Evolutionary conservation across 2,329 filamentous ascomycete species (phyloP).

Genomic region (Ophiocordyceps camponoti-leonardi): DNA sequence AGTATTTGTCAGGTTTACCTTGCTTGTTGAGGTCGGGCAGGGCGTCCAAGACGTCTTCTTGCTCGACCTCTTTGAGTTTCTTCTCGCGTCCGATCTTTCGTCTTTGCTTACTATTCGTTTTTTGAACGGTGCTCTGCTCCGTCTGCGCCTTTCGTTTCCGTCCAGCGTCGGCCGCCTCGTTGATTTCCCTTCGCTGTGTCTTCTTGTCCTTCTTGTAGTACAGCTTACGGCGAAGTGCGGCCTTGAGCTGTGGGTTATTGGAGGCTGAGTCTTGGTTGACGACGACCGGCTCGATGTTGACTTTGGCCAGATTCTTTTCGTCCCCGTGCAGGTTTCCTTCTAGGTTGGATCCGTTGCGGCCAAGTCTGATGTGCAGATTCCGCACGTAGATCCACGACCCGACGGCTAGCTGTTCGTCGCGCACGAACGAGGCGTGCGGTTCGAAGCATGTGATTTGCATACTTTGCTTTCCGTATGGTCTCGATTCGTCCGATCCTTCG

Average conservation of each 20-base stretch:
- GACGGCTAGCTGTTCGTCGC: conserved; percentile 29
- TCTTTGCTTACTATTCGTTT: conserved; percentile 7
- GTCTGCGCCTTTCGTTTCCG: conserved; percentile 19
- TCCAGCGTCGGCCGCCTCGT: conserved; percentile 17
- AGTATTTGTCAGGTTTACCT: conserved; percentile 5
- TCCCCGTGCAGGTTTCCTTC: conserved; percentile 61
- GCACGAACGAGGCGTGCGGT: conserved; percentile 44
- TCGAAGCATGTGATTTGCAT: conserved; percentile 57
- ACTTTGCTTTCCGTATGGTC: conserved; percentile 56
- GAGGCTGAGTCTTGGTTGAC: conserved; percentile 19
- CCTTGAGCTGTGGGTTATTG: conserved; percentile 30
- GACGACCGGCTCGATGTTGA: conserved; percentile 41
- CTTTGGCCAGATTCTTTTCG: conserved; percentile 20
- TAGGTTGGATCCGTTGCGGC: conserved; percentile 33
- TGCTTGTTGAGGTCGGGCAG: conserved; percentile 13
- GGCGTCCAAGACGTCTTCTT: conserved; percentile 4
- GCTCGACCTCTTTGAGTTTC: conserved; percentile 5
- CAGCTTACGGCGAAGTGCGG: conserved; percentile 44
- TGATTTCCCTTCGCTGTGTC: conserved; percentile 18
- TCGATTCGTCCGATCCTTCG: conserved; percentile 20
- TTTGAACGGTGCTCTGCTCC: conserved; percentile 2
- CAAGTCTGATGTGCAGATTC: conserved; percentile 56
- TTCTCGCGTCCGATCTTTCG: conserved; percentile 1
- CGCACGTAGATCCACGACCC: conserved; percentile 47
- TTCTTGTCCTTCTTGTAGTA: conserved; percentile 41